A percentile compares a stretch with the other conserved stretches of the same genome.
phyloP scores from a whole-genome alignment of 148 eudicot species.

The Camellia japonica region DNA sequence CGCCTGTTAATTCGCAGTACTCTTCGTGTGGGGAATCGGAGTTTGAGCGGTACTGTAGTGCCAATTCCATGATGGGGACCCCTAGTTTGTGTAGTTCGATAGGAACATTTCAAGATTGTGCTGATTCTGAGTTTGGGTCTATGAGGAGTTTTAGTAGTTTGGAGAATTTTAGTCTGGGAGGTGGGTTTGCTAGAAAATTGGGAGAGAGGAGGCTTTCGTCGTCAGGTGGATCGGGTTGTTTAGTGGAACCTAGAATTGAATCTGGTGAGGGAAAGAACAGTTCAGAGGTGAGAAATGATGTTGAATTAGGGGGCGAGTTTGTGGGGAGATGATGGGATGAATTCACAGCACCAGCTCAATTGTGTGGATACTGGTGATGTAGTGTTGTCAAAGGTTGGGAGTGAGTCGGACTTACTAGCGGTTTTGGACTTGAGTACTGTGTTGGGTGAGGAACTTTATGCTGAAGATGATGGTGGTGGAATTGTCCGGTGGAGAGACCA shows the following conservation, averaged over 20 bases:
- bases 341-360: conserved; percentile 10
- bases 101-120: conserved; percentile 61
- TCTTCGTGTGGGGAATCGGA: conserved; percentile 94
- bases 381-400: background rate
- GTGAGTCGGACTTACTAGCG: conserved; percentile 12
- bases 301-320: background rate
- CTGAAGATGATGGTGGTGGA: conserved; percentile 17
- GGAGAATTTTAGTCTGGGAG: conserved; percentile 50
- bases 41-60: conserved; percentile 89
- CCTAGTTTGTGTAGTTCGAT: conserved; percentile 79
- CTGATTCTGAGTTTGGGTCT: conserved; percentile 71
- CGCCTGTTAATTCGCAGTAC: conserved; percentile 59
- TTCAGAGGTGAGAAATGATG: conserved; percentile 9
- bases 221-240: conserved; percentile 19
- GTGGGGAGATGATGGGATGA: conserved; percentile 17
- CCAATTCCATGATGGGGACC: conserved; percentile 88
- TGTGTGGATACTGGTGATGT: background rate
- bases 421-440: conserved; percentile 9
- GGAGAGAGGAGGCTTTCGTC: conserved; percentile 24
- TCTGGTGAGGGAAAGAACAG: conserved; percentile 10
- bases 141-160: conserved; percentile 39
- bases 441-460: conserved; percentile 14
- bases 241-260: conserved; percentile 9
- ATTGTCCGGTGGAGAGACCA: conserved; percentile 5
- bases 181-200: conserved; percentile 34